Evolutionary conservation across 176 grass and related monocot species (phyloP).

Genomic region (Guadua angustifolia): DNA sequence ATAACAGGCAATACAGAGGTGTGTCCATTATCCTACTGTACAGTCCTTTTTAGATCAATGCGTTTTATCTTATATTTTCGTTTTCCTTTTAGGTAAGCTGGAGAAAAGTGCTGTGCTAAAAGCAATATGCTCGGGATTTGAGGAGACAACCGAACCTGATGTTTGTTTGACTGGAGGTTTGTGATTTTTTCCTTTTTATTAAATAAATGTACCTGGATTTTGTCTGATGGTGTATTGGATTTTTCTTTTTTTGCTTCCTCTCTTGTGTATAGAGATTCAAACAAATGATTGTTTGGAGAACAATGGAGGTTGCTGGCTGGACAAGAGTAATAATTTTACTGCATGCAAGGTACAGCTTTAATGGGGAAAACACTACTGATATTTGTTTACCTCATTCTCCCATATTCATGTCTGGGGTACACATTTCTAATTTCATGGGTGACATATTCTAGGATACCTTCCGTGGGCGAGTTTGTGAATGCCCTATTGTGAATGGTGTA

Average conservation of each 20-base stretch:
- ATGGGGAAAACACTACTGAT: background rate
- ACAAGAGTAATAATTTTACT: constrained; percentile 60
- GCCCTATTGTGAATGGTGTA: constrained; percentile 72
- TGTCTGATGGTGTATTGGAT: too few species aligned
- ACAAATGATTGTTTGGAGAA: constrained; percentile 96
- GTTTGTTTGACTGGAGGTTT: constrained; percentile 78
- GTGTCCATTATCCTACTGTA: background rate
- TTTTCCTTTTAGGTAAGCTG: constrained; percentile 62
- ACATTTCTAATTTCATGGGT: too few species aligned
- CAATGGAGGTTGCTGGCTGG: constrained; percentile 91
- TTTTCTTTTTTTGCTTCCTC: constrained; percentile 1
- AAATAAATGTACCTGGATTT: too few species aligned
- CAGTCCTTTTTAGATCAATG: constrained; percentile 6
- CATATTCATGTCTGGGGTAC: background rate
- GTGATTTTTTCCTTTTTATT: background rate
- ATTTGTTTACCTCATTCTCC: background rate
- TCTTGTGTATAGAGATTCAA: constrained; percentile 59
- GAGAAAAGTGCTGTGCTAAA: constrained; percentile 79
- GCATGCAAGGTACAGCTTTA: constrained; percentile 76
- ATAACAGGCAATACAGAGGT: constrained; percentile 93
- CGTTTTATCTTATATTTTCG: background rate
- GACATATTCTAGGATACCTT: constrained; percentile 69
- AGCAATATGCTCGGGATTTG: constrained; percentile 82
- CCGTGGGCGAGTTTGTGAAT: constrained; percentile 85
- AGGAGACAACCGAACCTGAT: constrained; percentile 88